Conservation (phyloP, 192 early-diverging fungal genomes). For the Linnemannia schmuckeri region DNA sequence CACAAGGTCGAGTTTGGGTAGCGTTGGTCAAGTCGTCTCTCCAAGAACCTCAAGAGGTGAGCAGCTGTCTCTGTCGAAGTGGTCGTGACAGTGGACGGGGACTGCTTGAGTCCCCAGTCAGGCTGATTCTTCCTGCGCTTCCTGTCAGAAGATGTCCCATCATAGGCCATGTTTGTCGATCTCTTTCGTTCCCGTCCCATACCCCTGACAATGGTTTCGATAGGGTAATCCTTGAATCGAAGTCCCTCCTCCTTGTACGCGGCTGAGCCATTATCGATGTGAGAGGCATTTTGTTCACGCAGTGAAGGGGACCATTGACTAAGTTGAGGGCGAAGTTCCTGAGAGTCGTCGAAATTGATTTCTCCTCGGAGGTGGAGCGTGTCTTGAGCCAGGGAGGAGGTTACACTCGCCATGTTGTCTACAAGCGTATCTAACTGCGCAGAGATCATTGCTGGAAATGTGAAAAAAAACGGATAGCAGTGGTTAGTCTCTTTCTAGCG, state of each 20-base stretch:
- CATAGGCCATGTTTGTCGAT: not conserved
- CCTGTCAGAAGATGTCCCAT: not conserved
- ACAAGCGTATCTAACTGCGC: slow-evolving; percentile 15
- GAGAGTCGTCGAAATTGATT: not conserved
- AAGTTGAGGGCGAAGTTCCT: not conserved
- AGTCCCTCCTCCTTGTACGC: not conserved
- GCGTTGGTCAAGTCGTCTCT: not conserved
- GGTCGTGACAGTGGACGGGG: not conserved
- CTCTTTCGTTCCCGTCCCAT: slow-evolving; percentile 16
- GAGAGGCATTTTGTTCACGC: not conserved
- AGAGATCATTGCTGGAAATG: slow-evolving; percentile 13
- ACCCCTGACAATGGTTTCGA: not conserved
- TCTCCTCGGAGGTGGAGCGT: not conserved
- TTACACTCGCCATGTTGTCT: slow-evolving; percentile 4
- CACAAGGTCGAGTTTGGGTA: not conserved
- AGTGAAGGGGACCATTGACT: not conserved
- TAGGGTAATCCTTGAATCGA: not conserved
- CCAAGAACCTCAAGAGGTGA: not conserved
- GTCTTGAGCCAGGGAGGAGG: not conserved
- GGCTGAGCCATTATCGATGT: not conserved
- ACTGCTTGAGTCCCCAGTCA: slow-evolving; percentile 6
- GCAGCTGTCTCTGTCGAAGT: slow-evolving; percentile 9
- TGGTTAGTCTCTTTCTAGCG: not conserved
- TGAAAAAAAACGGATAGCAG: not conserved
- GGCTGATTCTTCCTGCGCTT: slow-evolving; percentile 20